A percentile compares a stretch with the other conserved stretches of the same genome.
Evolutionary conservation across 495 filamentous ascomycete species (phyloP).

Genomic region (Letharia lupina): DNA sequence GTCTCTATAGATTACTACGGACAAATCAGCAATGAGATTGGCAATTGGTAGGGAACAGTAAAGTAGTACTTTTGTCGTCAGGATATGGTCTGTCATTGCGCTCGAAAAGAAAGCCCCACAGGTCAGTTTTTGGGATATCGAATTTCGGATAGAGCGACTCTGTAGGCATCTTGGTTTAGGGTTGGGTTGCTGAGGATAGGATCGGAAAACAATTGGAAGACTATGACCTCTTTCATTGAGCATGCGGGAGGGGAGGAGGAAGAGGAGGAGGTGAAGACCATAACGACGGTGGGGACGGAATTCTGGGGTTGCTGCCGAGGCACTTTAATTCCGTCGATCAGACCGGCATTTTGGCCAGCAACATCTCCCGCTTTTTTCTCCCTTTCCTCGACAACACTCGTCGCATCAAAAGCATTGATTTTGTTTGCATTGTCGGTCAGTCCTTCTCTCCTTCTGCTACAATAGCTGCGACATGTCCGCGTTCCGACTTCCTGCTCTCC

Average conservation of each 20-base stretch:
- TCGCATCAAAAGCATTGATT: too few species aligned
- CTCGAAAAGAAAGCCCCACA: constrained; percentile 74
- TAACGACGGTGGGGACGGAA: not conserved
- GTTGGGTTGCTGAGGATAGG: not conserved
- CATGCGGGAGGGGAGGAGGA: not conserved
- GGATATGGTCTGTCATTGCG: constrained; percentile 55
- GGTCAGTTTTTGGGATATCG: constrained; percentile 56
- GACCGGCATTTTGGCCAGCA: not conserved
- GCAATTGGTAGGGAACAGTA: not conserved
- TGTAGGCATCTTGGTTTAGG: constrained; percentile 20
- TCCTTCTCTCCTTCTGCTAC: too few species aligned
- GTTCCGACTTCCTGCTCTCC: constrained; percentile 26
- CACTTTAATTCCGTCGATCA: not conserved
- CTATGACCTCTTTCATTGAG: not conserved
- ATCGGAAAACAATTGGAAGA: not conserved
- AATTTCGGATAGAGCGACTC: constrained; percentile 42
- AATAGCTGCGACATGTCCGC: constrained; percentile 23
- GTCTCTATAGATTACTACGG: constrained; percentile 70
- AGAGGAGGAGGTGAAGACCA: not conserved
- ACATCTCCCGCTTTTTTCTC: too few species aligned
- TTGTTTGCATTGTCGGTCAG: not conserved
- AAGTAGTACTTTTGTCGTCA: constrained; percentile 51
- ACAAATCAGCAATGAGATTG: constrained; percentile 3
- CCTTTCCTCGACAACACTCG: too few species aligned
- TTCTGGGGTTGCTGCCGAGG: not conserved